Base-by-base conservation (phyloP, 768 basidiomycete genomes). In the Russula abietina region DNA sequence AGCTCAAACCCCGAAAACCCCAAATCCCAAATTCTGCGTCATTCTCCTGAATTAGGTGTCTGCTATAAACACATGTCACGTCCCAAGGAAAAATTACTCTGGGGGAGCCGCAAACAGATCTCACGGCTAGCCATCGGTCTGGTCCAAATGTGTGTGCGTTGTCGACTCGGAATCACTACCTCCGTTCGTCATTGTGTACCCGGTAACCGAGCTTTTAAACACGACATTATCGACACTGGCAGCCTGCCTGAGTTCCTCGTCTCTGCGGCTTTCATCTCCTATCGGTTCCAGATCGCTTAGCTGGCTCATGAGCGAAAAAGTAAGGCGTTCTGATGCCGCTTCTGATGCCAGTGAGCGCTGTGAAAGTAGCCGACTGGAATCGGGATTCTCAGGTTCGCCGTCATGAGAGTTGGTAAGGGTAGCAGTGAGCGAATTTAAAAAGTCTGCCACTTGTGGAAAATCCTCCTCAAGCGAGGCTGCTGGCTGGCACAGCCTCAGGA, bases 321-420 rank as follows among this genome's bases (percentile, higher is more conserved):
- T 89, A 62, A 93, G 80, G 38, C 77, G 73, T 69, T 91, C 86
- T n/a, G 89, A 84, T 38, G 82, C 83, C 33, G 74, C 73, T 62
- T 93, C 82, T 72, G n/a, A n/a, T n/a, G n/a, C n/a, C n/a, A 90
- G 86, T 24, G 80, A 78, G 66, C 88, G 82, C 70, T 88, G 84
- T 5, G 88, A 89, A 2, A 80, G 83, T 57, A 72, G 72, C 17
- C 17, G 55, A 61, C 36, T 17, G 32, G 32, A 49, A 60, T 70
- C 61, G 57, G 11, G n/a, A 46, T 46, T 30, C 11, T 28, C 49
- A 8, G 12, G n/a, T 38, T 28, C 33, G 16, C 64, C 56, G 38
- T 70, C 64, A 53, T 72, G 62, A 28, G 71, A 41, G 45, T 55
- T 65, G 64, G 66, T 33, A 64, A 57, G 51, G 66, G 69, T 50